Evolutionary conservation across 495 filamentous ascomycete genomes (phyloP).

Genomic region (Hypoxylon trugodes): DNA sequence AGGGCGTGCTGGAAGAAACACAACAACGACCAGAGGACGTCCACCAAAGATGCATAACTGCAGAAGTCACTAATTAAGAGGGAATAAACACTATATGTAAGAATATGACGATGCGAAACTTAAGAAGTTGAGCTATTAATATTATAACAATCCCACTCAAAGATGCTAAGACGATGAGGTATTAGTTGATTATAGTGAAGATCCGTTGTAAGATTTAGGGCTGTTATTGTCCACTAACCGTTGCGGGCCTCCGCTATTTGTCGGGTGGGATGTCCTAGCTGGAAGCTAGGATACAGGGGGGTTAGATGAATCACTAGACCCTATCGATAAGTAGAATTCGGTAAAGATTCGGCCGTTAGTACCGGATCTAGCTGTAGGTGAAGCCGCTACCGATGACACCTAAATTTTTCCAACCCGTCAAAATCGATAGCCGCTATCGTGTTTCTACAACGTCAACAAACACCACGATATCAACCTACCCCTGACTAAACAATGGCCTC

Average conservation of each 20-base stretch:
- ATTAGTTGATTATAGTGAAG: too few relatives aligned
- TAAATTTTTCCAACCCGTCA: conserved; percentile 15
- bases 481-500: conserved; percentile 29
- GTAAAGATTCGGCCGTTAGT: too few relatives aligned
- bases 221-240: too few relatives aligned
- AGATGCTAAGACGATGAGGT: too few relatives aligned
- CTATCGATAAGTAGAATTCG: too few relatives aligned
- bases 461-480: neutral
- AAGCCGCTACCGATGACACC: neutral
- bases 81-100: conserved; percentile 3
- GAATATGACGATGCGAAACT: neutral
- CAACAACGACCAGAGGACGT: conserved; percentile 85
- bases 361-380: too few relatives aligned
- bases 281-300: too few relatives aligned
- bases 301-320: too few relatives aligned
- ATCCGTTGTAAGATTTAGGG: too few relatives aligned
- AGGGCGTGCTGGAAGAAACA: conserved; percentile 91
- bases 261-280: too few relatives aligned
- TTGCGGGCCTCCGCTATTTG: too few relatives aligned
- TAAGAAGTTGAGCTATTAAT: conserved; percentile 33
- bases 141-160: conserved; percentile 19
- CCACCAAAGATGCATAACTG: conserved; percentile 68
- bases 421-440: too few relatives aligned
- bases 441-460: neutral
- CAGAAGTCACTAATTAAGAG: neutral